Conservation (phyloP, 139 green algal species). For the Spirogloea muscicola region DNA sequence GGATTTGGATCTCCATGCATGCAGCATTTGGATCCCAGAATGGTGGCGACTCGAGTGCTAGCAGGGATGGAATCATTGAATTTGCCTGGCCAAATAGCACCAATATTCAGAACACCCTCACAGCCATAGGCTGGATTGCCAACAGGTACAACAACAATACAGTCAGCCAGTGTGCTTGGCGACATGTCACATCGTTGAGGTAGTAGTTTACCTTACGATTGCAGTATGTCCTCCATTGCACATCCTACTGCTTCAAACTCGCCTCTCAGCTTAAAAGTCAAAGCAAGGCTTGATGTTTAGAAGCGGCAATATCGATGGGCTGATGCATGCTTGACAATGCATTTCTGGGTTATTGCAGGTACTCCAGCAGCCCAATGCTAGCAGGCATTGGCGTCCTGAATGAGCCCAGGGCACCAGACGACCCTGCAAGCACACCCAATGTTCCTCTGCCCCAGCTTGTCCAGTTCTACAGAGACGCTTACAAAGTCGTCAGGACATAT, state of each 20-base stretch:
- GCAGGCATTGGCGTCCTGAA: conserved; percentile 1
- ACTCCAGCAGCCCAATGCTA: conserved; percentile 1
- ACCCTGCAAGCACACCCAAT: not conserved
- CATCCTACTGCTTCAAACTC: too few species aligned
- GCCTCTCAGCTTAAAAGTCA: too few species aligned
- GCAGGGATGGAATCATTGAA: not conserved
- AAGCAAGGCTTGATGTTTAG: too few species aligned
- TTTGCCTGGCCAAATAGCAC: not conserved
- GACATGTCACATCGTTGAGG: too few species aligned
- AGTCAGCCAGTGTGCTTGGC: too few species aligned
- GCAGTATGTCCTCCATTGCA: too few species aligned
- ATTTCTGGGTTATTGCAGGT: not conserved
- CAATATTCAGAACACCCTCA: conserved; percentile 24
- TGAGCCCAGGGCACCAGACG: too few species aligned
- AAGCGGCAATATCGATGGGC: too few species aligned
- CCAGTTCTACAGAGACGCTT: not conserved
- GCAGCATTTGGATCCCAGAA: not conserved
- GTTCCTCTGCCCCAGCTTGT: not conserved
- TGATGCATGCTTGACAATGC: too few species aligned
- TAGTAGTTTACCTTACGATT: too few species aligned
- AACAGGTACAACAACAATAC: too few species aligned
- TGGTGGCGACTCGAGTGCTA: not conserved
- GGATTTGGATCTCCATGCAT: conserved; percentile 14
- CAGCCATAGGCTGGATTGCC: conserved; percentile 10
- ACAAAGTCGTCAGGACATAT: not conserved